Conservation (phyloP, 306 rosid genomes). For the Gynostemma pentaphyllum region DNA sequence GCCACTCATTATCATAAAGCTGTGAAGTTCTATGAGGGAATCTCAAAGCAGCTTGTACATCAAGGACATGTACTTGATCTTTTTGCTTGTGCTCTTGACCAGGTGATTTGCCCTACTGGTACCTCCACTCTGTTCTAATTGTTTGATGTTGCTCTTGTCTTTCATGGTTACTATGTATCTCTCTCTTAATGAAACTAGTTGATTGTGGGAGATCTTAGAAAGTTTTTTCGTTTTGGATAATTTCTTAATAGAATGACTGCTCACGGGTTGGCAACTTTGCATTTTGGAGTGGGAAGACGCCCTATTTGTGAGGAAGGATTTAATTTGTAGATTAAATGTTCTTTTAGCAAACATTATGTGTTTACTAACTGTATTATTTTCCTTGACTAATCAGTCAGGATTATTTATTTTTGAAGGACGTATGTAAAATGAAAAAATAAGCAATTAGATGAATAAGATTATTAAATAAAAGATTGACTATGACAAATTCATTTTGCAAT, state of each 20-base stretch:
- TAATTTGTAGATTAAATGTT: background rate
- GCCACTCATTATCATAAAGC: slow-evolving; percentile 75
- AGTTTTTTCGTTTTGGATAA: background rate
- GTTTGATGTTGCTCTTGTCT: background rate
- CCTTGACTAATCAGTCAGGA: too few species aligned
- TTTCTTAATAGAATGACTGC: background rate
- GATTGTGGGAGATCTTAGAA: background rate
- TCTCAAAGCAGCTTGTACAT: slow-evolving; percentile 92
- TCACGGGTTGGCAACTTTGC: background rate
- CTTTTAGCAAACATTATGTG: background rate
- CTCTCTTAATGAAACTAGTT: background rate
- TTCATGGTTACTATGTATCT: slow-evolving; percentile 1
- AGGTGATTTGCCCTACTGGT: slow-evolving; percentile 35
- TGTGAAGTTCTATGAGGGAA: slow-evolving; percentile 80
- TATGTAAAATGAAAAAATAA: background rate
- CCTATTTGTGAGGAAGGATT: background rate
- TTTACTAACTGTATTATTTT: too few species aligned
- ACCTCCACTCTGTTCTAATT: background rate
- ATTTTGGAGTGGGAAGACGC: background rate
- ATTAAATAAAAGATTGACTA: background rate
- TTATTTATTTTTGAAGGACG: background rate
- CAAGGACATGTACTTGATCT: slow-evolving; percentile 97
- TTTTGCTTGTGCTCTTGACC: slow-evolving; percentile 96
- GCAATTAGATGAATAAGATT: background rate
- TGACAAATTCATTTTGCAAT: background rate